A percentile compares a stretch with the other conserved stretches of the same genome.
Conservation (phyloP, 2,329 filamentous ascomycete genomes). For the Curvularia hawaiiensis region DNA sequence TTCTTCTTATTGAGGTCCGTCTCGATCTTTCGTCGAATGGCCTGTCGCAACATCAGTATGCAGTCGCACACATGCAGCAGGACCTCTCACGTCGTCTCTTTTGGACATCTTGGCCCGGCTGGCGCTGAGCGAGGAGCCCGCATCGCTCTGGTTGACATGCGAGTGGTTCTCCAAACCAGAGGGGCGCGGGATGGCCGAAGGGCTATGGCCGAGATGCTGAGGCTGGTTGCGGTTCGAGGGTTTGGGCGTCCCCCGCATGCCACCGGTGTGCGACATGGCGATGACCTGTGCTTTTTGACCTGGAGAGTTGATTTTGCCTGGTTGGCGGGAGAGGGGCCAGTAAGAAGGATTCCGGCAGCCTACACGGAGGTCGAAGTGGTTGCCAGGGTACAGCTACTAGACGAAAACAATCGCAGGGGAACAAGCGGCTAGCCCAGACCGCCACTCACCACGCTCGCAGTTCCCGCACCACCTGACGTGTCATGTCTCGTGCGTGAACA, state of each 20-base stretch:
- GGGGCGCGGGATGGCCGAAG: slow-evolving; percentile 74
- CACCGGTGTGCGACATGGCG: slow-evolving; percentile 66
- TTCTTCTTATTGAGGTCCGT: slow-evolving; percentile 98
- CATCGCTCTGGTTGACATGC: slow-evolving; percentile 60
- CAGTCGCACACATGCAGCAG: slow-evolving; percentile 8
- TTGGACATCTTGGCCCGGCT: slow-evolving; percentile 97
- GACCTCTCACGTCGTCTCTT: slow-evolving; percentile 85
- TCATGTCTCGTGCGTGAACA: slow-evolving; percentile 1
- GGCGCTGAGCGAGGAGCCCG: slow-evolving; percentile 78
- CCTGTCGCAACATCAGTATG: slow-evolving; percentile 59
- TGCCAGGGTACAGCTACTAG: slow-evolving; percentile 29
- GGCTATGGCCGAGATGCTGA: slow-evolving; percentile 63
- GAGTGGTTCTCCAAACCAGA: slow-evolving; percentile 67
- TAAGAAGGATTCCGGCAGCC: slow-evolving; percentile 23
- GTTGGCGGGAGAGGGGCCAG: slow-evolving; percentile 29
- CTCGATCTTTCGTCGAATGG: slow-evolving; percentile 96
- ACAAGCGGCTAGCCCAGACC: slow-evolving; percentile 24
- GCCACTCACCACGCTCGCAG: slow-evolving; percentile 10
- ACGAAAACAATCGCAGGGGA: slow-evolving; percentile 29
- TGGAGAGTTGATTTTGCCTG: slow-evolving; percentile 24
- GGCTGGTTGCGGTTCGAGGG: slow-evolving; percentile 66
- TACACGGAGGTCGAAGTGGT: slow-evolving; percentile 27
- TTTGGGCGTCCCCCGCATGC: slow-evolving; percentile 74
- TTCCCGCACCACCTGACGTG: slow-evolving; percentile 7
- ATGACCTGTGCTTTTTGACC: slow-evolving; percentile 20